A percentile compares a stretch with the other conserved stretches of the same genome.
These are phyloP conservation scores for Mycena vitilis DNA, from an alignment of 768 basidiomycete genomes.

Conservation along the genomic window DNA sequence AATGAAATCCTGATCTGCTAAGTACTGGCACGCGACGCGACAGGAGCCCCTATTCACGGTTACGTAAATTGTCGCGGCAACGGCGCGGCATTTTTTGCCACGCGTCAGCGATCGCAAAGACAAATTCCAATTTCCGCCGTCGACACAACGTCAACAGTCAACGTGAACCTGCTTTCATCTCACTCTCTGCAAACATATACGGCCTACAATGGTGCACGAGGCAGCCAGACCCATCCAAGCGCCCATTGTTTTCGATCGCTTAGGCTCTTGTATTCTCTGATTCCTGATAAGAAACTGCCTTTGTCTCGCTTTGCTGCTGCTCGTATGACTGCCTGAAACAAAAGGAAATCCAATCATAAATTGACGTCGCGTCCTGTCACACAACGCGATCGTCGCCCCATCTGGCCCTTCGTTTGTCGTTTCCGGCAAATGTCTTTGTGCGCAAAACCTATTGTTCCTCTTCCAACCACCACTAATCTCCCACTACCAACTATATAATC, in stretches of 20 bases:
- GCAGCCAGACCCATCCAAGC: background rate
- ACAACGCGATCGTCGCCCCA: slow-evolving; percentile 14
- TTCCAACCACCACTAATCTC: slow-evolving; percentile 38
- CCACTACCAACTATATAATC: slow-evolving; percentile 37
- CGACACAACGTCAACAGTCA: no score
- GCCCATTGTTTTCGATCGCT: no score
- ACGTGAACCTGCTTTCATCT: background rate
- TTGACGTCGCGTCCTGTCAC: slow-evolving; percentile 22
- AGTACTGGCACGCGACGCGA: no score
- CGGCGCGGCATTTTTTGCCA: background rate
- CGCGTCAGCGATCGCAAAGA: background rate
- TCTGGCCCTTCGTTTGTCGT: slow-evolving; percentile 26
- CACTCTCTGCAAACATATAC: background rate
- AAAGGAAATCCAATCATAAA: slow-evolving; percentile 30
- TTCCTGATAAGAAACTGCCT: background rate
- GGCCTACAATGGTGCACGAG: background rate
- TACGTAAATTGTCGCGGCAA: background rate
- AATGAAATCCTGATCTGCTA: no score
- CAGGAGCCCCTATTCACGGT: background rate
- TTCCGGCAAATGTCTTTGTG: slow-evolving; percentile 23
- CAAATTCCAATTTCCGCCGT: no score
- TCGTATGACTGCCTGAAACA: slow-evolving; percentile 10
- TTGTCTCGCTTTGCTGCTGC: background rate
- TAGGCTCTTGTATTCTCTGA: slow-evolving; percentile 11
- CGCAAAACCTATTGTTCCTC: slow-evolving; percentile 40